Evolutionary conservation across 345 rosid species (phyloP).

Genomic region (Linum usitatissimum): DNA sequence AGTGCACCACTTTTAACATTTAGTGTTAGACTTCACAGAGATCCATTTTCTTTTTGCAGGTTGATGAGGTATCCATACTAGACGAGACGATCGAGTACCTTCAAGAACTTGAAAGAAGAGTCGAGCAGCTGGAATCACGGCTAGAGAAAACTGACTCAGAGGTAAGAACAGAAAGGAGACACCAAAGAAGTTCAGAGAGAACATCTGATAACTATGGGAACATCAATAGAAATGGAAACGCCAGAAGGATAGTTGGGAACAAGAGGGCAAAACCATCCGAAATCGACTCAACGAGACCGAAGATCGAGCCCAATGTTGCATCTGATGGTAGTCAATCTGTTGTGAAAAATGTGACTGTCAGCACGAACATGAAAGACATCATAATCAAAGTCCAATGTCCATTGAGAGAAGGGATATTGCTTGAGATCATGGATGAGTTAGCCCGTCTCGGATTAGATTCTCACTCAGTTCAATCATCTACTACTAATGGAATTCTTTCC

Average conservation of each 20-base stretch:
- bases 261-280: slow-evolving; percentile 52
- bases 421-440: slow-evolving; percentile 63
- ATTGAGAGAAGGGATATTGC: slow-evolving; percentile 77
- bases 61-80: slow-evolving; percentile 58
- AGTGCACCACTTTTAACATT: not conserved
- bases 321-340: slow-evolving; percentile 24
- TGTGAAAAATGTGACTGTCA: slow-evolving; percentile 30
- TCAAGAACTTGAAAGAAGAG: slow-evolving; percentile 56
- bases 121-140: slow-evolving; percentile 50
- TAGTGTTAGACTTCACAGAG: not conserved
- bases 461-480: slow-evolving; percentile 65
- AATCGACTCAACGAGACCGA: slow-evolving; percentile 24
- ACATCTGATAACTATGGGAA: slow-evolving; percentile 48
- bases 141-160: slow-evolving; percentile 26
- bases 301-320: slow-evolving; percentile 21
- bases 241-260: slow-evolving; percentile 20
- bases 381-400: slow-evolving; percentile 55
- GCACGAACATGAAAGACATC: slow-evolving; percentile 38
- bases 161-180: slow-evolving; percentile 31
- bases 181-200: slow-evolving; percentile 43
- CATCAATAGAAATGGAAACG: slow-evolving; percentile 9
- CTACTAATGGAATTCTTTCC: slow-evolving; percentile 46
- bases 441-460: slow-evolving; percentile 61
- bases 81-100: slow-evolving; percentile 71
- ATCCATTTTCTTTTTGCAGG: slow-evolving; percentile 27